Conservation (phyloP, 106 monocot genomes). For the Posidonia australis region DNA sequence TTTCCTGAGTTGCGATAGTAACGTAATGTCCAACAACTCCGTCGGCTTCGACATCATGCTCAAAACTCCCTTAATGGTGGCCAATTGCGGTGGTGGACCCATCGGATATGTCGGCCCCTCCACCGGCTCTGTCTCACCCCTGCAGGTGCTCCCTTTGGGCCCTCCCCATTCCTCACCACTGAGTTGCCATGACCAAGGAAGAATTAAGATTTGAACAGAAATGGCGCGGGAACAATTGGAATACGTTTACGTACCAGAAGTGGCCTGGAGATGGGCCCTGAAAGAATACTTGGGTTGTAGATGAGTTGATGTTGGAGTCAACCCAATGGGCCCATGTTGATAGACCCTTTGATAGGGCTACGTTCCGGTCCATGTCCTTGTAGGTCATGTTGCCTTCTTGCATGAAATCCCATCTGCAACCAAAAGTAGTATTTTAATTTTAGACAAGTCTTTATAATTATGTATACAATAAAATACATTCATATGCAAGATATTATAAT, state of each 20-base stretch:
- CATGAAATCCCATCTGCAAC: conserved; percentile 65
- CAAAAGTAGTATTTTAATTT: too few species aligned
- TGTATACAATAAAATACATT: too few species aligned
- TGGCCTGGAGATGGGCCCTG: conserved; percentile 77
- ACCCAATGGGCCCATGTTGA: conserved; percentile 72
- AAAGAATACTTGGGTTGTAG: conserved; percentile 55
- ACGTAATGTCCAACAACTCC: conserved; percentile 3
- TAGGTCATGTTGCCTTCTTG: conserved; percentile 34
- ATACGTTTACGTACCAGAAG: conserved; percentile 28
- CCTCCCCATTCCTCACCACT: conserved; percentile 10
- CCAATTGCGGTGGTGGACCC: background rate
- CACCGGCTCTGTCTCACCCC: background rate
- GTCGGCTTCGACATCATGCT: background rate
- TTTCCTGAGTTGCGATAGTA: background rate
- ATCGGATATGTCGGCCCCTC: background rate
- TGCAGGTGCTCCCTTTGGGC: background rate
- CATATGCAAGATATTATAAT: too few species aligned
- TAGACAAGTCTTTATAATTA: too few species aligned
- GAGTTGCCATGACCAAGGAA: background rate
- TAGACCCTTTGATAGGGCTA: conserved; percentile 48
- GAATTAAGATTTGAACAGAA: background rate
- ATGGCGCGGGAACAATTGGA: background rate
- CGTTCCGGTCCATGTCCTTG: conserved; percentile 69
- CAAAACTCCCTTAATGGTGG: background rate
- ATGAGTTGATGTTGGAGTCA: conserved; percentile 41